A percentile compares a stretch with the other conserved stretches of the same genome.
These are phyloP conservation scores for Fistulinella staudtii DNA, from an alignment of 1,284 basidiomycete genomes.

Conservation along the genomic window DNA sequence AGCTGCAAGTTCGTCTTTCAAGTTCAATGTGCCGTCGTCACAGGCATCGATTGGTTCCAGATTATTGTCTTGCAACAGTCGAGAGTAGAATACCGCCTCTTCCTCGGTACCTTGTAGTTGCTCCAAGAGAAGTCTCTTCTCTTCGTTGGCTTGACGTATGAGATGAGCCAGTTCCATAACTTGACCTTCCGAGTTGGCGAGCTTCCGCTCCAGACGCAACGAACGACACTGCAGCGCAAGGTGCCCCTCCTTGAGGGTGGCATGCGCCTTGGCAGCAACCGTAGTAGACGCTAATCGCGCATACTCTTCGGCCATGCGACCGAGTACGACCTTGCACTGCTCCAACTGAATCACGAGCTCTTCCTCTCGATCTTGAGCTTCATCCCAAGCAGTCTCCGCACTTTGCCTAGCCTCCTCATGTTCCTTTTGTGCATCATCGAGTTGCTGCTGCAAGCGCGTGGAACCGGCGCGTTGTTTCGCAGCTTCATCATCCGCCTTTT, in stretches of 20 bases:
- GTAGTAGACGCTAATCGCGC: slow-evolving; percentile 51
- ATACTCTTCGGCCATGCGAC: slow-evolving; percentile 54
- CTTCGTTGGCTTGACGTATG: slow-evolving; percentile 53
- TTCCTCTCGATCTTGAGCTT: slow-evolving; percentile 33
- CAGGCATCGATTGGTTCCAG: not conserved
- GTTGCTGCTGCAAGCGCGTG: slow-evolving; percentile 34
- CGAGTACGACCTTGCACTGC: slow-evolving; percentile 42
- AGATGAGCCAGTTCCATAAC: slow-evolving; percentile 61
- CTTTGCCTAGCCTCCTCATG: slow-evolving; percentile 33
- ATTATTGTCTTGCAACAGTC: slow-evolving; percentile 16
- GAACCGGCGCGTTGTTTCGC: slow-evolving; percentile 34
- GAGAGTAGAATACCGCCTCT: slow-evolving; percentile 37
- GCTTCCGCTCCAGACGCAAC: slow-evolving; percentile 58
- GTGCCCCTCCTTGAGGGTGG: slow-evolving; percentile 43
- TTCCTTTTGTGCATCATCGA: slow-evolving; percentile 26
- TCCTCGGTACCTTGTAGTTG: slow-evolving; percentile 42
- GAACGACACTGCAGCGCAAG: slow-evolving; percentile 40
- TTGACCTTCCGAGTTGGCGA: slow-evolving; percentile 64
- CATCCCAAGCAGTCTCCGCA: slow-evolving; percentile 23
- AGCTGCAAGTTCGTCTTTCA: slow-evolving; percentile 19
- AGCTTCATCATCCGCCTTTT: slow-evolving; percentile 42
- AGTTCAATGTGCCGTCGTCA: slow-evolving; percentile 1
- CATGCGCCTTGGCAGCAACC: slow-evolving; percentile 40
- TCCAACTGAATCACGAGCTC: slow-evolving; percentile 48
- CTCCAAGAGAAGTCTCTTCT: slow-evolving; percentile 43